These are phyloP conservation scores for Boletellus ananiceps DNA, from an alignment of 768 basidiomycete species.

Conservation along the genomic window DNA sequence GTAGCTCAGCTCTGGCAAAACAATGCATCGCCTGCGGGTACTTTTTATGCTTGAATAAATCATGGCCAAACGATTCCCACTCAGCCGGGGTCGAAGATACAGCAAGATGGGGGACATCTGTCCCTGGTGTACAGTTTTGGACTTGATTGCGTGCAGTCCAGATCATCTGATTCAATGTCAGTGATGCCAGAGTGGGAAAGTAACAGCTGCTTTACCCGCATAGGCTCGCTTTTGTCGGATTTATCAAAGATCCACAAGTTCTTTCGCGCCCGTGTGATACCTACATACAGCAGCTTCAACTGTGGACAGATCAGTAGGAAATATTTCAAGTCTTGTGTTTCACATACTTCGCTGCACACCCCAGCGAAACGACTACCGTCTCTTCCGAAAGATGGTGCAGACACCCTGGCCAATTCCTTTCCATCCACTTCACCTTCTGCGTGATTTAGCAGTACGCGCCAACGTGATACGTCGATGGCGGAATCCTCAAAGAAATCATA, in stretches of 20 bases:
- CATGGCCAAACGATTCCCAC: slow-evolving; percentile 40
- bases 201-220: slow-evolving; percentile 40
- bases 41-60: slow-evolving; percentile 36
- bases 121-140: slow-evolving; percentile 44
- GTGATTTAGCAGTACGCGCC: slow-evolving; percentile 54
- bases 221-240: slow-evolving; percentile 52
- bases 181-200: background rate
- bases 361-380: slow-evolving; percentile 48
- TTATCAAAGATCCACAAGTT: slow-evolving; percentile 68
- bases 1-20: slow-evolving; percentile 44
- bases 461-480: slow-evolving; percentile 43
- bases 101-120: slow-evolving; percentile 50
- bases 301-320: slow-evolving; percentile 20
- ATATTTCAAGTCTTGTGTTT: background rate
- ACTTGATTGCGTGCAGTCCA: slow-evolving; percentile 48
- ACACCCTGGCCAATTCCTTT: slow-evolving; percentile 8
- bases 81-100: slow-evolving; percentile 47
- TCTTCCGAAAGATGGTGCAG: slow-evolving; percentile 42
- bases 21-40: slow-evolving; percentile 54
- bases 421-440: slow-evolving; percentile 22
- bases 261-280: slow-evolving; percentile 63
- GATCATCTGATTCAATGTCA: slow-evolving; percentile 36
- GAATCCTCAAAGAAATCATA: slow-evolving; percentile 49
- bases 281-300: slow-evolving; percentile 70
- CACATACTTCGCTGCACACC: slow-evolving; percentile 53